Evolutionary conservation across 73 alveolate species (phyloP).

Genomic region (Tetrahymena thermophila): DNA sequence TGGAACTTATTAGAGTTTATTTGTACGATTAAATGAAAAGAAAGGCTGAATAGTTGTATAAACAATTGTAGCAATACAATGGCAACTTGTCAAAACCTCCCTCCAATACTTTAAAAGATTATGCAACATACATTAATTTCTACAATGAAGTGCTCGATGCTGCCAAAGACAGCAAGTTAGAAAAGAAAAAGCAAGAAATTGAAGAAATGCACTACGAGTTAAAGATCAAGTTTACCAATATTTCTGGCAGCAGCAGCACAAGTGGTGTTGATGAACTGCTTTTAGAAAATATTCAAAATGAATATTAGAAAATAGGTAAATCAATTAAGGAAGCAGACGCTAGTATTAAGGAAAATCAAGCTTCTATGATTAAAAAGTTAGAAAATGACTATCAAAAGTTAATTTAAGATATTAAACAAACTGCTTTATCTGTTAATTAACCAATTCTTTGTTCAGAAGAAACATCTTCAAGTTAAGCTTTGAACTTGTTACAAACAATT

Average conservation of each 20-base stretch:
- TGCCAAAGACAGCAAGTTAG: conserved; percentile 45
- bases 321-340: conserved; percentile 33
- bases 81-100: conserved; percentile 45
- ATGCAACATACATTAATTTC: conserved; percentile 54
- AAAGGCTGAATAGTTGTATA: conserved; percentile 51
- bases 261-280: background rate
- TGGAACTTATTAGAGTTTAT: conserved; percentile 51
- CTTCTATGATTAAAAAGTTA: conserved; percentile 26
- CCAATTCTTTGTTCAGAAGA: conserved; percentile 26
- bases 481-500: conserved; percentile 13
- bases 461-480: conserved; percentile 28
- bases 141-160: conserved; percentile 50
- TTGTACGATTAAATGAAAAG: conserved; percentile 53
- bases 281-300: conserved; percentile 30
- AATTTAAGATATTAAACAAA: background rate
- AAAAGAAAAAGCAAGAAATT: conserved; percentile 54
- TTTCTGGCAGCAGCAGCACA: background rate
- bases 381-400: conserved; percentile 25
- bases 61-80: conserved; percentile 26
- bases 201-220: conserved; percentile 49
- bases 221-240: conserved; percentile 37
- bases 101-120: conserved; percentile 46
- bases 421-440: conserved; percentile 16
- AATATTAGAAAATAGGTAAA: background rate
- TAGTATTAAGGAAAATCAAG: conserved; percentile 19